Base-by-base conservation (phyloP, 306 rosid species). In the Trifolium subterraneum region DNA sequence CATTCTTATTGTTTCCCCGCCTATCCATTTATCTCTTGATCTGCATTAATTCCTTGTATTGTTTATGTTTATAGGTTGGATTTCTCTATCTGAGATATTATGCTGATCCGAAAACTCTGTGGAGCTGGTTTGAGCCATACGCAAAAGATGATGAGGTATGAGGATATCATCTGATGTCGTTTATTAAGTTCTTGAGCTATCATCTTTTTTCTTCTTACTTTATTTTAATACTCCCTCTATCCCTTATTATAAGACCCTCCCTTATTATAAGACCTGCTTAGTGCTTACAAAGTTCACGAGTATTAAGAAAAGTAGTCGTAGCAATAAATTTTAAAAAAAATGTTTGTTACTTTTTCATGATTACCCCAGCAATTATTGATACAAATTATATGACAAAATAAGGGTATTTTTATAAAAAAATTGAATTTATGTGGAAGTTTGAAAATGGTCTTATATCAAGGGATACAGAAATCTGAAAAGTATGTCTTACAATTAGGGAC, bases 101-200 rank as follows among this genome's bases (percentile, higher is more conserved):
- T 70, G 98, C 86, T 39, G 99, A 95, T 81, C 89, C 99, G 2
- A 95, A 92, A 81, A 92, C 92, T 35, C 74, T 95, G 29, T 95
- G 99, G 99, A 87, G 41, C 81, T 95, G 99, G 98, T 91, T 85
- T 78, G 98, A 95, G 75, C 97, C 97, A 11, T 92, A 92, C 78
- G 50, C 89, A 31, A 86, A 90, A 77, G 98, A 92, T 76, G 98
- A 92, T 0, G 99, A 95, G 96, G 98, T 95, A 90, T 60, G 76
- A 10, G 42, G 42, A 69, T 74, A 42, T 61, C 33, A 25, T 66
- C 70, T 33, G 2, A 13, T 70, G 55, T 2, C 10, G 39, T 64
- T 77, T 69, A 20, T 66, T 72, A 19, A 62, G 41, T 68, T 68
- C 48, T 66, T 71, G 65, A 13, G 56, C 23, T 38, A 18, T 39